Evolutionary conservation across 1,139 yeast species (phyloP).

Genomic region (Geotrichum cucujoidarum): DNA sequence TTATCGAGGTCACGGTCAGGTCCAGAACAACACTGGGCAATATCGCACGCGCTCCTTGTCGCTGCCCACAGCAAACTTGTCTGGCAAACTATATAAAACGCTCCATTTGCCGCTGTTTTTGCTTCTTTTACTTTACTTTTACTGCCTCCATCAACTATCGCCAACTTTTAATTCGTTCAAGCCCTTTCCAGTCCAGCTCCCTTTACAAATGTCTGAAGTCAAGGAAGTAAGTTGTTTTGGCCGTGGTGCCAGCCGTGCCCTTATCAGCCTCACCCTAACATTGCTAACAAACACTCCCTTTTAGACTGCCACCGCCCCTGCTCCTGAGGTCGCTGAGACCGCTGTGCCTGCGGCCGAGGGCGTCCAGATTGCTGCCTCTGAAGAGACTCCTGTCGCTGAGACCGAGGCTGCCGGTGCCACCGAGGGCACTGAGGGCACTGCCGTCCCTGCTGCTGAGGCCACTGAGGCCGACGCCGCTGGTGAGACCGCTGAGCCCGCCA

Average conservation of each 20-base stretch:
- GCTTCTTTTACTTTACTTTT: background rate
- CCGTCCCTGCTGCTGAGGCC: constrained; percentile 18
- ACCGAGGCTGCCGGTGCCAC: constrained; percentile 25
- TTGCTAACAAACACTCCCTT: background rate
- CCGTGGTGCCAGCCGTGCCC: background rate
- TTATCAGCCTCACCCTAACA: background rate
- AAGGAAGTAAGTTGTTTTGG: background rate
- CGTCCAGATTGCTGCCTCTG: constrained; percentile 13
- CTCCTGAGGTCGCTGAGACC: constrained; percentile 20
- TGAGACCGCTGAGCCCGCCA: background rate
- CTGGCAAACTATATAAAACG: background rate
- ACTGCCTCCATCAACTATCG: background rate
- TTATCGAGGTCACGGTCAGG: no score
- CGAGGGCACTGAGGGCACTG: constrained; percentile 25
- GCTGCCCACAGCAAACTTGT: no score
- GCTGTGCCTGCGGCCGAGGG: constrained; percentile 16
- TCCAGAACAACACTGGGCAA: no score
- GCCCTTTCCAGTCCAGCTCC: background rate
- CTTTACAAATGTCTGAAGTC: background rate
- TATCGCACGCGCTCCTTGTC: no score
- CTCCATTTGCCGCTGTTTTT: background rate
- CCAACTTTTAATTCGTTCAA: background rate
- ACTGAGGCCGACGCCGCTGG: constrained; percentile 17
- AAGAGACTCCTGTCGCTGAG: constrained; percentile 15
- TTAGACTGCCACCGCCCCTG: constrained; percentile 18